phyloP scores from a whole-genome alignment of 176 grass and related monocot species.

The Lolium perenne region DNA sequence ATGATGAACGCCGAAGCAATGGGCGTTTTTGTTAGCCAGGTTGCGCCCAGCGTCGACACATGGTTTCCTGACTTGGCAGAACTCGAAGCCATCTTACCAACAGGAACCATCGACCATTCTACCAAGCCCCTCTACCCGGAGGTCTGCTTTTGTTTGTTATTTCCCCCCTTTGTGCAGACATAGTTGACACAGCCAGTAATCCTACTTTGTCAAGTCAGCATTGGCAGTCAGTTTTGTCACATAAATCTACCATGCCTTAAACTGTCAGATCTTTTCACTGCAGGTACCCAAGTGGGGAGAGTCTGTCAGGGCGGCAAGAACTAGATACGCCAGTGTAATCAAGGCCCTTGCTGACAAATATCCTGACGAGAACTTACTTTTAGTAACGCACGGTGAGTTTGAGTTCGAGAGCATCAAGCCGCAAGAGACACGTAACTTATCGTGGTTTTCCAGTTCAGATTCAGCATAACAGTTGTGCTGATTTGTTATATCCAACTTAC shows the following conservation, averaged over 20 bases:
- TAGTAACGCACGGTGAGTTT: constrained; percentile 89
- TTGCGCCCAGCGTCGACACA: constrained; percentile 40
- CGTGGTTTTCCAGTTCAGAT: not conserved
- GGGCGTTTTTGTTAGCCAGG: constrained; percentile 33
- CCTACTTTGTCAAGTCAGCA: not conserved
- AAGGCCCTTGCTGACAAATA: constrained; percentile 79
- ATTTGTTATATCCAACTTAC: not conserved
- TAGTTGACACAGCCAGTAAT: not conserved
- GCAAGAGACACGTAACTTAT: not conserved
- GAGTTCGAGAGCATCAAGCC: not conserved
- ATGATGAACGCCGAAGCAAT: constrained; percentile 74
- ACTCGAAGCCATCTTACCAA: constrained; percentile 62
- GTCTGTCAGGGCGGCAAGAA: constrained; percentile 65
- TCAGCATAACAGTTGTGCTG: not conserved
- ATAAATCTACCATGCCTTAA: constrained; percentile 7
- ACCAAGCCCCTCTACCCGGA: constrained; percentile 51
- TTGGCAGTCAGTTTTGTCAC: not conserved
- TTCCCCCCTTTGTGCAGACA: not conserved
- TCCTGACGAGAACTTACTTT: constrained; percentile 74
- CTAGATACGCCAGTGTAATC: constrained; percentile 72
- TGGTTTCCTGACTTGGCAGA: constrained; percentile 70
- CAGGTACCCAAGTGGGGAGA: constrained; percentile 79
- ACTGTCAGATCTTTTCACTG: not conserved
- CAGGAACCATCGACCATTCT: constrained; percentile 68
- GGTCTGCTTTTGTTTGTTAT: constrained; percentile 43